A percentile compares a stretch with the other conserved stretches of the same genome.
Evolutionary conservation across 2,329 filamentous ascomycete species (phyloP).

Genomic region (Reticulascus tulasneorum): DNA sequence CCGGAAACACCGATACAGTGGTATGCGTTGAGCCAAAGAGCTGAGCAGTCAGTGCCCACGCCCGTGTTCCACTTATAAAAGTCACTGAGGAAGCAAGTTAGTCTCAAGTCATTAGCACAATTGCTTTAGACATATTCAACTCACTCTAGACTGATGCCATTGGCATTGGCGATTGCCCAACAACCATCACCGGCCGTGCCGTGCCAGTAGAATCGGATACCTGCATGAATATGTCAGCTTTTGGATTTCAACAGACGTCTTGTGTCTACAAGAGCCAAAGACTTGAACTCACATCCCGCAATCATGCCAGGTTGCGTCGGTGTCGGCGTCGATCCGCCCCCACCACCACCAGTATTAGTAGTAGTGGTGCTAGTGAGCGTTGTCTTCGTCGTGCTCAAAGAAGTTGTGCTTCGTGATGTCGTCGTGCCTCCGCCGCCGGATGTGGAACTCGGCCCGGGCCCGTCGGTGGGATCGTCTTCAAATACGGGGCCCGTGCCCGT

Average conservation of each 20-base stretch:
- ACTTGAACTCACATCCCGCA: conserved; percentile 6
- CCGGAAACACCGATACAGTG: conserved; percentile 3
- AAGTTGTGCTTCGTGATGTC: too few species aligned
- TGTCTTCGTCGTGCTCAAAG: too few species aligned
- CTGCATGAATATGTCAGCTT: neutral
- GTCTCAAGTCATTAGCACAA: too few species aligned
- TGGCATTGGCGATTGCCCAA: conserved; percentile 1
- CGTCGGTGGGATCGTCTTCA: too few species aligned
- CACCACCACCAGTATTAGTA: neutral
- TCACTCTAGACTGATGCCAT: neutral
- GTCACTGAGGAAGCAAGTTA: too few species aligned
- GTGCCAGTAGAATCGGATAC: neutral
- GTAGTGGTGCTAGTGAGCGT: too few species aligned
- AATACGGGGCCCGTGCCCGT: too few species aligned
- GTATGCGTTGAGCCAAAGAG: neutral
- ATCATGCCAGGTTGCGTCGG: conserved; percentile 7
- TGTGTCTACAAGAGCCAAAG: neutral
- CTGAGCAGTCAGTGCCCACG: conserved; percentile 1
- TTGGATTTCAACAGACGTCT: neutral
- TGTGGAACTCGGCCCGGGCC: too few species aligned
- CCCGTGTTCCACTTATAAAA: conserved; percentile 7
- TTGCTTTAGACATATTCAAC: too few species aligned
- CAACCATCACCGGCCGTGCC: neutral
- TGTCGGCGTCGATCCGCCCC: neutral
- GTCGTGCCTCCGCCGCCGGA: too few species aligned